Conservation (phyloP, 768 basidiomycete species). For the Pleurotus tuoliensis region DNA sequence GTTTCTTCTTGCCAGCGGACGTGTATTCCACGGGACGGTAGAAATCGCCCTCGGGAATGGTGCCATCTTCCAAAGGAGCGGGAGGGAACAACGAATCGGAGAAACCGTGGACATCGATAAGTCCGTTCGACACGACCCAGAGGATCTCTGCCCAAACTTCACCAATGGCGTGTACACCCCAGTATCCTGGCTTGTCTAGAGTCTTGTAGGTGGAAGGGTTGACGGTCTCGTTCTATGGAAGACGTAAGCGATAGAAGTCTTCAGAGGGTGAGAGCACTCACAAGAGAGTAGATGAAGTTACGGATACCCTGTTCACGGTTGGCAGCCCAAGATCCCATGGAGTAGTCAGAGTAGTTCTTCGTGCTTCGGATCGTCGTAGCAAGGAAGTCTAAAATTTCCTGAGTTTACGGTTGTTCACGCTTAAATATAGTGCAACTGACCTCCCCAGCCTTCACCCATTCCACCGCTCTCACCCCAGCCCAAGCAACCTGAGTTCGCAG, state of each 20-base stretch:
- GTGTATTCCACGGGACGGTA: conserved; percentile 42
- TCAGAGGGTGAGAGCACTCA: conserved; percentile 20
- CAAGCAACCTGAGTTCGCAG: conserved; percentile 87
- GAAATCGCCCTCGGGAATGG: conserved; percentile 67
- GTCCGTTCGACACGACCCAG: conserved; percentile 69
- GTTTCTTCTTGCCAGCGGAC: conserved; percentile 38
- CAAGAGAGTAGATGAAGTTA: conserved; percentile 81
- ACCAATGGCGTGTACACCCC: conserved; percentile 89
- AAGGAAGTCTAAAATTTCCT: conserved; percentile 54
- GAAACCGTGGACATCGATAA: conserved; percentile 84
- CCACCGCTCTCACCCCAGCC: conserved; percentile 96
- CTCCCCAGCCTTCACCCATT: conserved; percentile 98
- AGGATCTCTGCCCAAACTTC: conserved; percentile 96
- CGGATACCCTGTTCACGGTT: conserved; percentile 75
- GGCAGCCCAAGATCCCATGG: conserved; percentile 96
- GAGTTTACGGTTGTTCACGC: background rate
- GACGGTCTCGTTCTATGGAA: conserved; percentile 46
- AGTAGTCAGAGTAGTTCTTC: conserved; percentile 67
- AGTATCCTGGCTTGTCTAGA: conserved; percentile 90
- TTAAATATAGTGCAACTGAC: conserved; percentile 23
- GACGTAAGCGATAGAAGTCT: background rate
- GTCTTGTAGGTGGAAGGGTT: conserved; percentile 96
- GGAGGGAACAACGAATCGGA: conserved; percentile 81
- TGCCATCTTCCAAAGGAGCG: conserved; percentile 56
- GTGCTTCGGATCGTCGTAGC: conserved; percentile 85